phyloP scores from a whole-genome alignment of 371 early-diverging fungal genomes.

The Mucor ambiguus region DNA sequence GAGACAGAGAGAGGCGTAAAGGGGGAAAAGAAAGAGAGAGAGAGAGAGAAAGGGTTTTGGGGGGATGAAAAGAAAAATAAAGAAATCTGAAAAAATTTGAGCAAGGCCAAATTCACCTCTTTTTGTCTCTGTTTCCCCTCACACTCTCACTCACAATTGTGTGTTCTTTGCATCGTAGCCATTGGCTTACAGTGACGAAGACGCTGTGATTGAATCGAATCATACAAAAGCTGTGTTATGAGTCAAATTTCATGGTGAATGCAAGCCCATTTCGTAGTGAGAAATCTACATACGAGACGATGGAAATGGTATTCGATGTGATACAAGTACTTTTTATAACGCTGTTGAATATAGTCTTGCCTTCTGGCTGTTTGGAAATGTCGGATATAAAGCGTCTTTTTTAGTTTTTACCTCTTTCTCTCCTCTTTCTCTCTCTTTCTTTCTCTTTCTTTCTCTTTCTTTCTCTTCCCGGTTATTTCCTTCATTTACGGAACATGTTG shows the following conservation, averaged over 20 bases:
- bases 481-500: neutral
- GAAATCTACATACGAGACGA: neutral
- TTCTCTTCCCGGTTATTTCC: neutral
- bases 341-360: neutral
- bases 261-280: neutral
- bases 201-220: conserved; percentile 2
- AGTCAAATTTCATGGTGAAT: neutral
- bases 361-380: neutral
- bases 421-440: neutral
- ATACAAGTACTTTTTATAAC: neutral
- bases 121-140: neutral
- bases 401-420: no score
- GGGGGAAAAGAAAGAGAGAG: neutral
- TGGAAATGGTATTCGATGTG: neutral
- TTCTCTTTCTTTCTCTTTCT: neutral
- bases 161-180: neutral
- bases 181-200: conserved; percentile 1
- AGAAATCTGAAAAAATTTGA: conserved; percentile 6
- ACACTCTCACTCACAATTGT: neutral
- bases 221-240: neutral
- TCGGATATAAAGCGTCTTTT: conserved; percentile 1
- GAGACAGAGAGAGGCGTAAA: neutral
- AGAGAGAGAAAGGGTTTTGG: neutral
- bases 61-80: conserved; percentile 6
- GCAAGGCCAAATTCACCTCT: neutral